Evolutionary conservation across 2,329 filamentous ascomycete genomes (phyloP).

Genomic region (Ophiostoma triangulosporum): DNA sequence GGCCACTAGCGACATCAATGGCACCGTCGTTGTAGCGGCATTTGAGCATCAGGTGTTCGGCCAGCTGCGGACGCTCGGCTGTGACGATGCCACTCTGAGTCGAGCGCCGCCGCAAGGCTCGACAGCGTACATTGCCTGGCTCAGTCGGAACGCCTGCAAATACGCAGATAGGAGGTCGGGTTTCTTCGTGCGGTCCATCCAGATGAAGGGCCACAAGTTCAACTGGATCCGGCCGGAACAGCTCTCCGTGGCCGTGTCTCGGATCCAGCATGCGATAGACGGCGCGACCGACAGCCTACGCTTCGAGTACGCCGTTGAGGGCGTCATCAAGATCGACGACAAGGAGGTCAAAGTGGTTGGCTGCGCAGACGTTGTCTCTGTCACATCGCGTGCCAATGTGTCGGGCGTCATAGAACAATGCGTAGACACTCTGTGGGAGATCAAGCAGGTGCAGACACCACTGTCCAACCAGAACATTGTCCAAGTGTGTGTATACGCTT

Average conservation of each 20-base stretch:
- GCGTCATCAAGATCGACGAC: background rate
- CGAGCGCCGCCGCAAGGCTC: background rate
- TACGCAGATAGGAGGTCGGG: background rate
- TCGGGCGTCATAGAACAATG: background rate
- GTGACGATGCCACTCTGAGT: background rate
- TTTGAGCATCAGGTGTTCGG: background rate
- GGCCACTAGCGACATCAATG: background rate
- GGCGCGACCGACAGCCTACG: background rate
- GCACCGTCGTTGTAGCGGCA: background rate
- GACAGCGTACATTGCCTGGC: background rate
- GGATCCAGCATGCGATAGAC: background rate
- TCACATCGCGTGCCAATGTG: background rate
- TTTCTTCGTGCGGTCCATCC: background rate
- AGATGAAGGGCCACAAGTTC: background rate
- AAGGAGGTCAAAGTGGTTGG: background rate
- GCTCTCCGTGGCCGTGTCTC: background rate
- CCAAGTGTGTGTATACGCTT: background rate
- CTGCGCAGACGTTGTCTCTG: background rate
- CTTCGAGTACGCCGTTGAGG: background rate
- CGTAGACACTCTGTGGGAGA: background rate
- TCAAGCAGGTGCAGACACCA: background rate
- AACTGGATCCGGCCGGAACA: background rate
- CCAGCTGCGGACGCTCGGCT: background rate
- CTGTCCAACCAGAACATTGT: background rate
- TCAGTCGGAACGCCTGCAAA: background rate